Evolutionary conservation across 1,139 yeast genomes (phyloP), one percentile per base, ranked within the genome.

Genomic region (Spathaspora jeffriesii): DNA sequence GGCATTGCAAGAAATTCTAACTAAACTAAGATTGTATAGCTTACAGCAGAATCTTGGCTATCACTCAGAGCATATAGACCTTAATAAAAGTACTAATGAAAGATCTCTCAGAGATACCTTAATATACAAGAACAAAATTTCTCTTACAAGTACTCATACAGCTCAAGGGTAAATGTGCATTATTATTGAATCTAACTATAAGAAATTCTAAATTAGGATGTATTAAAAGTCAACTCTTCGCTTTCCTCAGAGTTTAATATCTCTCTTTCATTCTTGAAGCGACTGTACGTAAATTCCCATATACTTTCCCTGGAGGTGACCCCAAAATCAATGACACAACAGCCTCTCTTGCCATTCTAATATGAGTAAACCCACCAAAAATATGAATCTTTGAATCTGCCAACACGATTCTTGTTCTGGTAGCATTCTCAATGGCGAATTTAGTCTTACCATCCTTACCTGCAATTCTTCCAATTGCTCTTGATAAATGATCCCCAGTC

Each of bases 381-480:
- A 93, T 93, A 67, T 93, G 99, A 59, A 93, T 92, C 67, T 92
- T 93, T 42, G 96, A 84, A 68, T 93, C 99, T 0, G 99, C 99
- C 58, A 93, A 78, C 18, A 93, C 99, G 43, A 93, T 92, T 76
- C 99, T 86, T 13, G 99, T 93, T 73, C 98, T 82, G 28, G 99
- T 92, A 21, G 99, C 98, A 63, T 93, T 93, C 70, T 93, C 99
- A 61, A 93, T 93, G 32, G 99, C 97, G 68, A 92, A 93, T 72
- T 93, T 93, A 53, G 99, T 93, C 71, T 92, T 92, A 63, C 99
- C 99, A 64, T 93, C 99, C 65, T 93, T 95, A 67, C 99, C 99
- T 21, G 99, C 99, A 67, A 93, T 93, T 79, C 99, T 91, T 60
- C 99, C 99, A 65, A 93, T 93, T 17, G 99, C 99, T 77, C 99